Evolutionary conservation across 768 basidiomycete species (phyloP).

Genomic region (Boletus bicolor): DNA sequence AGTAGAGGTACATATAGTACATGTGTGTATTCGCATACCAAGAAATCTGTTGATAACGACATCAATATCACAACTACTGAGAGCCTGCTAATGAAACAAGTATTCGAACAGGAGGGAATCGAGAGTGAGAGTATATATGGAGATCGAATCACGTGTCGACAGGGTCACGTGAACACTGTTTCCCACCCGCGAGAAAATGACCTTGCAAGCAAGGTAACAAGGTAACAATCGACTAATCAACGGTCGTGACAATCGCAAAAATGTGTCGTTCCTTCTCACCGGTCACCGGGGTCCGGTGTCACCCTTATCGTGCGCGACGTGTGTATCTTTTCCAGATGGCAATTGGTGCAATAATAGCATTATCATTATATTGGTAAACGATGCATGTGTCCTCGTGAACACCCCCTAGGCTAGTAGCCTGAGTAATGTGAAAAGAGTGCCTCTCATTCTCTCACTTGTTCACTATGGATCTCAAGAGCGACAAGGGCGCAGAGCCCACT

Average conservation of each 20-base stretch:
- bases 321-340: neutral
- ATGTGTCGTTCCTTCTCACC: neutral
- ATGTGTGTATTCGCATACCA: too few relatives aligned
- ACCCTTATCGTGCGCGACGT: neutral
- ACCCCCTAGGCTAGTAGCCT: neutral
- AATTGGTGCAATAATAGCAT: neutral
- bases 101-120: too few relatives aligned
- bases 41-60: too few relatives aligned
- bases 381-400: constrained; percentile 12
- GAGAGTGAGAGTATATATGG: too few relatives aligned
- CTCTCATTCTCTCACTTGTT: neutral
- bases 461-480: constrained; percentile 19
- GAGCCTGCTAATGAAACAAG: too few relatives aligned
- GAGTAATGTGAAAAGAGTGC: neutral
- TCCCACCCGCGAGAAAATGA: too few relatives aligned
- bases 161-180: too few relatives aligned
- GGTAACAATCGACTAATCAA: neutral
- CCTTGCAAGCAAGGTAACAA: too few relatives aligned
- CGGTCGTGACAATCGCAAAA: neutral
- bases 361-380: neutral
- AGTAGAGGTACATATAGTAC: too few relatives aligned
- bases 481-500: neutral
- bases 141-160: too few relatives aligned
- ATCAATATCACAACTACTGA: too few relatives aligned
- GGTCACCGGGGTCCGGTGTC: neutral